Evolutionary conservation across 768 basidiomycete genomes (phyloP).

Genomic region (Lactarius sp.): DNA sequence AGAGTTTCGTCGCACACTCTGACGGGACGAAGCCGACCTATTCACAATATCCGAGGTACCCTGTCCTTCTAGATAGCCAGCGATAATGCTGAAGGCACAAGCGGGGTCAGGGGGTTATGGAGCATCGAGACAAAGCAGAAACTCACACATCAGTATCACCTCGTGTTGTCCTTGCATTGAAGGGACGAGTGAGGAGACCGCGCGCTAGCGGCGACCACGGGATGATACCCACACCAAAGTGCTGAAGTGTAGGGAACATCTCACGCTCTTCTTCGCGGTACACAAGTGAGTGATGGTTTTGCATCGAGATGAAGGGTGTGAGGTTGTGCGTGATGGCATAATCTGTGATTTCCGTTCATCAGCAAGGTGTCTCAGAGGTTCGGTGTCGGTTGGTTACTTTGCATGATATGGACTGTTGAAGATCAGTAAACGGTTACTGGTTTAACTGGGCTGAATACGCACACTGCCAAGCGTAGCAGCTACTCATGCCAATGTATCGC

Average conservation of each 20-base stretch:
- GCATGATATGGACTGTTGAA: slow-evolving; percentile 19
- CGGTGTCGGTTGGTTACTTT: slow-evolving; percentile 13
- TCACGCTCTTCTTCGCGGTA: slow-evolving; percentile 40
- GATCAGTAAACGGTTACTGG: slow-evolving; percentile 14
- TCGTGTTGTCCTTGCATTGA: slow-evolving; percentile 2
- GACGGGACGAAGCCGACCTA: slow-evolving; percentile 3
- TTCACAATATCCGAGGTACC: slow-evolving; percentile 22
- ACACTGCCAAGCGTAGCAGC: slow-evolving; percentile 32
- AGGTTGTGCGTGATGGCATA: slow-evolving; percentile 21
- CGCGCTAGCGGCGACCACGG: slow-evolving; percentile 24
- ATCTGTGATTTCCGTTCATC: slow-evolving; percentile 21
- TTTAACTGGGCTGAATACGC: slow-evolving; percentile 4
- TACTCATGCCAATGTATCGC: slow-evolving; percentile 34
- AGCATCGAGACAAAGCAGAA: too few species aligned
- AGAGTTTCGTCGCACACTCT: not conserved
- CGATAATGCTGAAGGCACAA: not conserved
- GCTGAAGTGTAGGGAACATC: slow-evolving; percentile 33
- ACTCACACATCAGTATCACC: slow-evolving; percentile 8
- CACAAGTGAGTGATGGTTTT: slow-evolving; percentile 31
- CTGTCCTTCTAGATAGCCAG: not conserved
- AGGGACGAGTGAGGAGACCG: slow-evolving; percentile 21
- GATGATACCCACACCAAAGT: slow-evolving; percentile 23
- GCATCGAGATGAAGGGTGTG: slow-evolving; percentile 24
- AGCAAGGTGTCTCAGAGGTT: slow-evolving; percentile 10
- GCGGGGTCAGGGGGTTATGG: not conserved